Base-by-base conservation (phyloP, 257 asterid species). In the Paulownia fortunei region DNA sequence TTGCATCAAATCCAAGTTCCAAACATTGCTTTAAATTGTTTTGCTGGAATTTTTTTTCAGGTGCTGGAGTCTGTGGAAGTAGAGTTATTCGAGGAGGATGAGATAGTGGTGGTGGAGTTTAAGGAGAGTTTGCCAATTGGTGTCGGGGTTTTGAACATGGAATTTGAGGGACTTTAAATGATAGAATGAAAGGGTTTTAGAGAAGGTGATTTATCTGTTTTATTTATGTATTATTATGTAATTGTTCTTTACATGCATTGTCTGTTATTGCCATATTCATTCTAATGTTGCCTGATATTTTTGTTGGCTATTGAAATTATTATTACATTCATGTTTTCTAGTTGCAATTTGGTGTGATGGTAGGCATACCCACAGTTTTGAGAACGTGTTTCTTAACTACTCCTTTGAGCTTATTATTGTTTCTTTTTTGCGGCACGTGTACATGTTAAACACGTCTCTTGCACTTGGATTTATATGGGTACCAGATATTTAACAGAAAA, bases 121-220 rank as follows among this genome's bases (percentile, higher is more conserved):
- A 88, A 80, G 80, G 90, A 92, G 85, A 83, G 65, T 81, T 86
- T 94, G 83, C 91, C 97, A 6, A 81, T 82, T 72, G 98, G 97
- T 16, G 72, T 81, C 68, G 98, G 98, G 71, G 72, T 79, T 83
- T 80, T 94, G 79, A 83, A 85, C 81, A 36, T 92, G 78, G 91
- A 87, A 37, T 94, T 94, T 66, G 89, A 87, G 59, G 98, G 81
- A 91, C 89, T 56, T 82, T 94, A 44, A 94, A 92, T 75, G 98
- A 94, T 75, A 89, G 96, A 88, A 94, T 94, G 98, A 94, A 94
- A 85, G 97, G 98, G 46, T 92, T 94, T 81, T 94, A 94, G 82
- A 85, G 97, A 87, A 94, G 98, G 98, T 92, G 77, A 49, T 27
- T 30, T 58, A 3, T 58, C 68, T 56, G 3, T 8, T 80, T 42